These are phyloP conservation scores for Limonium bicolor DNA, from an alignment of 148 eudicot genomes.

Conservation along the genomic window DNA sequence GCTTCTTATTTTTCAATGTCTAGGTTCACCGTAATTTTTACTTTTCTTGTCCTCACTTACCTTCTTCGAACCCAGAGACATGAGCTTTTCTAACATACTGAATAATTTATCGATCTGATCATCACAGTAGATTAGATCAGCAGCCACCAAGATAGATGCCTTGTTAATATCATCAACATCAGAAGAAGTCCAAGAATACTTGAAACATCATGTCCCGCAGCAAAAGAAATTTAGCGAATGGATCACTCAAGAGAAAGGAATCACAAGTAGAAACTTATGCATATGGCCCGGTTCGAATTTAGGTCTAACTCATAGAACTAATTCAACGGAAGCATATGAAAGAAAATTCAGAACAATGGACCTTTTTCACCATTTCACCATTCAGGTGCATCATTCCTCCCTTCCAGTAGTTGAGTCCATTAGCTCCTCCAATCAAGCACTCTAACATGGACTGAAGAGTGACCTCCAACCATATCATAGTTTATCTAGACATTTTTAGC, in stretches of 20 bases:
- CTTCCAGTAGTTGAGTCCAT: slow-evolving; percentile 45
- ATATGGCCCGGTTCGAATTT: too few relatives aligned
- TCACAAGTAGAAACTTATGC: too few relatives aligned
- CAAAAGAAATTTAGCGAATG: too few relatives aligned
- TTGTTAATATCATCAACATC: slow-evolving; percentile 51
- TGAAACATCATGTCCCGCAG: too few relatives aligned
- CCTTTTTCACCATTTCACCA: too few relatives aligned
- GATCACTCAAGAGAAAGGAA: too few relatives aligned
- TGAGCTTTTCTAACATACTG: slow-evolving; percentile 36
- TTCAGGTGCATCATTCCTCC: slow-evolving; percentile 9
- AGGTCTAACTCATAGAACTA: too few relatives aligned
- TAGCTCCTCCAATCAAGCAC: slow-evolving; percentile 86
- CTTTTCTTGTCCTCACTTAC: too few relatives aligned
- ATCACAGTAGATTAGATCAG: slow-evolving; percentile 92
- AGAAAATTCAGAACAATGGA: too few relatives aligned
- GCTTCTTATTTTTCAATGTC: too few relatives aligned
- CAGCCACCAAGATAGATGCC: slow-evolving; percentile 80
- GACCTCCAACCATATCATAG: slow-evolving; percentile 24
- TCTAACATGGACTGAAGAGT: slow-evolving; percentile 59
- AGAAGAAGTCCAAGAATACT: slow-evolving; percentile 48
- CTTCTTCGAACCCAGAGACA: slow-evolving; percentile 47
- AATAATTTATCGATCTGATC: slow-evolving; percentile 81
- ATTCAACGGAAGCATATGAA: too few relatives aligned
- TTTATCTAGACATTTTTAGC: slow-evolving; percentile 52
- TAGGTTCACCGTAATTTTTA: too few relatives aligned